Percentiles rank a stretch among this genome's conserved stretches.
These are phyloP conservation scores for Melampsora larici-populina DNA, from an alignment of 1,284 basidiomycete genomes.

Conservation along the genomic window DNA sequence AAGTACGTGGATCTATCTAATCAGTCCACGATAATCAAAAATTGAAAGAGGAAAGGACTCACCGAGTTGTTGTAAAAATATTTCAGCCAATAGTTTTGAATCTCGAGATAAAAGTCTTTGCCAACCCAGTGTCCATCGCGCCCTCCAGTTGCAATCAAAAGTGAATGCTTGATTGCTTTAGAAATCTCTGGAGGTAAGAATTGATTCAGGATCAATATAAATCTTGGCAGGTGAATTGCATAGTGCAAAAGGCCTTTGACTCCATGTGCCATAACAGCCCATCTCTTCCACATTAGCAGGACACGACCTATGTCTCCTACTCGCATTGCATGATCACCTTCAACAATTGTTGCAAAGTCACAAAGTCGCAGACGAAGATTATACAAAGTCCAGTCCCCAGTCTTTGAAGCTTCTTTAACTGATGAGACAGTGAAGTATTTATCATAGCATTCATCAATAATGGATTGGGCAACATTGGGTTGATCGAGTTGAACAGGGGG, in stretches of 20 bases:
- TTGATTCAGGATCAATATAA: no score
- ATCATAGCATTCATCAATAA: background rate
- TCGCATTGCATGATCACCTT: background rate
- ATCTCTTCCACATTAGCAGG: no score
- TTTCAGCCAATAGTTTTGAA: slow-evolving; percentile 15
- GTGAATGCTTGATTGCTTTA: background rate
- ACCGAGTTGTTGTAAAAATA: background rate
- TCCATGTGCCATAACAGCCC: no score
- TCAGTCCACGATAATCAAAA: background rate
- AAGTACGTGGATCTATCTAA: background rate
- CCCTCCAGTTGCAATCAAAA: background rate
- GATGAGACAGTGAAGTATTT: background rate
- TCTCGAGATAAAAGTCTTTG: slow-evolving; percentile 12
- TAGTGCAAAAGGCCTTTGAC: slow-evolving; percentile 6
- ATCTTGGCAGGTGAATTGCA: background rate
- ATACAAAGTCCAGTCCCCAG: no score
- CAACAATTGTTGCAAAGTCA: slow-evolving; percentile 2
- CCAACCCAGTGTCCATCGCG: background rate
- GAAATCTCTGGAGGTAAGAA: background rate
- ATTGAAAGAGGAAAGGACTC: background rate
- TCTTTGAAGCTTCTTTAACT: background rate
- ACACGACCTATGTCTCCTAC: slow-evolving; percentile 12
- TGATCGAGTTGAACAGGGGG: background rate
- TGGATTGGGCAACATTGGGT: background rate
- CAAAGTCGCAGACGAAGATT: background rate